Base-by-base conservation (phyloP, 306 rosid species). In the Hippophae rhamnoides region DNA sequence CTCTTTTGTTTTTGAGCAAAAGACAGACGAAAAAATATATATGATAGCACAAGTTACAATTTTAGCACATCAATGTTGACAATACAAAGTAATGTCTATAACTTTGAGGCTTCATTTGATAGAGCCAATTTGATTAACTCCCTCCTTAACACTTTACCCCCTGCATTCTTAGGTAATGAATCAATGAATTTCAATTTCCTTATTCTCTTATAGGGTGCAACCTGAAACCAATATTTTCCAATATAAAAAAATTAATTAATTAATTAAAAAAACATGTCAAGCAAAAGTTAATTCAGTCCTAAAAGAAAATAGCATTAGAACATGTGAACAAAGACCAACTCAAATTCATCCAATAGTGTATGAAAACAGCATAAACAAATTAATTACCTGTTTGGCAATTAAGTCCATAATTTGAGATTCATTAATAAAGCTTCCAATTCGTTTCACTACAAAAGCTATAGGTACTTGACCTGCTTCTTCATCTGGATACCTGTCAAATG, bases 401-500 rank as follows among this genome's bases (percentile, higher is more conserved):
- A 72, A 83, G 52, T 81, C 75, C 60, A 63, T 74, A 26, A 86
- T 62, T 50, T 72, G 71, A 25, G 69, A 68, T 70, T 81, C 77
- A 13, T 54, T 47, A 10, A 76, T 61, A 5, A 41, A 56, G 49
- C 90, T 78, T 14, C 71, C 79, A 9, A 18, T 53, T 4, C 65
- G 56, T 73, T 82, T 76, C 53, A 83, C 79, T 45, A 86, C 82
- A 52, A 65, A 78, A 9, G 90, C 87, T 75, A 86, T 64, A 3
- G 95, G 95, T 41, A 86, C 66, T 44, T 86, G 90, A n/a, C 95
- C 95, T 0, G 85, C 90, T 65, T 83, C 87, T 27, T 78, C 87
- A 63, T 83, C 84, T 6, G 90, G 87, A 58, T 74, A 86, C 62
- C 95, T 86, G 68, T 38, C 41, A 48, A 52, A 13, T 18, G 18